Evolutionary conservation across 441 rosid species (phyloP).

Genomic region (Flueggea neowawraea): DNA sequence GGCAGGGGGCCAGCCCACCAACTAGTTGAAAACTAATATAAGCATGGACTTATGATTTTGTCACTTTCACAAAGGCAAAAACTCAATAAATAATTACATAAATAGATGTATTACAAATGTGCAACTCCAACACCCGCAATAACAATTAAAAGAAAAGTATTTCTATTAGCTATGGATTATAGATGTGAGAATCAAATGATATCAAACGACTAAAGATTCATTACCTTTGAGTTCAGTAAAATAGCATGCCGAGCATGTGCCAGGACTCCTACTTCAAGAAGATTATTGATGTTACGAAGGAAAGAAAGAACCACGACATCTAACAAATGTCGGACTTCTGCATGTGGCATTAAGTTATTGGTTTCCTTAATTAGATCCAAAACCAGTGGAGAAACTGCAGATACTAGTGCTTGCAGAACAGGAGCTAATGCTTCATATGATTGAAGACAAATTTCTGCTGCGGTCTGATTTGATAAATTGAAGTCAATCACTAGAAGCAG

Average conservation of each 20-base stretch:
- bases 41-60: no score
- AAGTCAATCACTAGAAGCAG: slow-evolving; percentile 24
- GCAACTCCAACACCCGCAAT: neutral
- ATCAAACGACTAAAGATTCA: slow-evolving; percentile 7
- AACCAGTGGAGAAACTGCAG: slow-evolving; percentile 46
- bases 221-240: slow-evolving; percentile 91
- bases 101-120: no score
- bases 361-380: slow-evolving; percentile 45
- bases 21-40: no score
- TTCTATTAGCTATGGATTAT: no score
- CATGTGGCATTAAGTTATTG: slow-evolving; percentile 27
- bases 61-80: no score
- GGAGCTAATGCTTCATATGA: slow-evolving; percentile 80
- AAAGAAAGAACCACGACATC: slow-evolving; percentile 65
- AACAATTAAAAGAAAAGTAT: neutral
- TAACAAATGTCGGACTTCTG: slow-evolving; percentile 46
- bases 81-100: no score
- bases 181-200: neutral
- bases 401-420: slow-evolving; percentile 48
- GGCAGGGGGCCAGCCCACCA: no score
- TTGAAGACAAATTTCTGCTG: slow-evolving; percentile 76
- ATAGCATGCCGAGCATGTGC: slow-evolving; percentile 77
- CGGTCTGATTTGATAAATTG: slow-evolving; percentile 44
- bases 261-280: slow-evolving; percentile 67
- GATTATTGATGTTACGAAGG: slow-evolving; percentile 67